Conservation (phyloP, 208 protist species). For the Leishmania guyanensis region DNA sequence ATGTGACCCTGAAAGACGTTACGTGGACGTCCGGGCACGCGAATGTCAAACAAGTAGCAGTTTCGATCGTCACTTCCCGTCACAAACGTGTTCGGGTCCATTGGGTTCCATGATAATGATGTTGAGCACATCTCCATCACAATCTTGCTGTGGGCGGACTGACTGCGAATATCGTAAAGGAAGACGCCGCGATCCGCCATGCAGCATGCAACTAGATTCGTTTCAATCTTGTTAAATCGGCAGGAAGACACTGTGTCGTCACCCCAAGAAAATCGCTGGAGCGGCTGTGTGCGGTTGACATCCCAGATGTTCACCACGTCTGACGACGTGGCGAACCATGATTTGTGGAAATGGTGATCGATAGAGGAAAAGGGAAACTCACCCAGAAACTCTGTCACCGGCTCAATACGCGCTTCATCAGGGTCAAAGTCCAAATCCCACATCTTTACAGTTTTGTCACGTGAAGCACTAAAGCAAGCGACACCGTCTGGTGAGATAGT, state of each 20-base stretch:
- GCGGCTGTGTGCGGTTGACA: slow-evolving; percentile 91
- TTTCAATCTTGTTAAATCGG: slow-evolving; percentile 95
- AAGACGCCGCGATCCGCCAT: slow-evolving; percentile 94
- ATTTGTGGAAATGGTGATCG: slow-evolving; percentile 92
- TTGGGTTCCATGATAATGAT: slow-evolving; percentile 96
- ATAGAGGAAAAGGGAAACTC: slow-evolving; percentile 93
- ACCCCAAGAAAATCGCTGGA: slow-evolving; percentile 95
- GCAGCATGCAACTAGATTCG: slow-evolving; percentile 89
- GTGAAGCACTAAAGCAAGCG: slow-evolving; percentile 91
- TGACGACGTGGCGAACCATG: slow-evolving; percentile 94
- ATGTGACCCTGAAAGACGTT: slow-evolving; percentile 97
- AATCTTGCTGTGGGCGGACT: slow-evolving; percentile 93
- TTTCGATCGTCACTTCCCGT: slow-evolving; percentile 97
- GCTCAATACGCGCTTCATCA: slow-evolving; percentile 45
- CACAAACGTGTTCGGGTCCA: slow-evolving; percentile 97
- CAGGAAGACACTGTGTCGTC: slow-evolving; percentile 90
- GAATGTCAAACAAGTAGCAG: slow-evolving; percentile 98
- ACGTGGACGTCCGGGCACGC: slow-evolving; percentile 90
- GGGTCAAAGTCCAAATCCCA: slow-evolving; percentile 91
- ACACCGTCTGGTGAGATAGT: slow-evolving; percentile 89
- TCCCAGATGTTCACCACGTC: slow-evolving; percentile 92
- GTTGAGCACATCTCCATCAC: slow-evolving; percentile 95
- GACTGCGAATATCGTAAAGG: slow-evolving; percentile 94
- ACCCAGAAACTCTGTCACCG: slow-evolving; percentile 90
- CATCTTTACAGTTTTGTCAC: slow-evolving; percentile 96